Evolutionary conservation across 2,329 filamentous ascomycete species (phyloP).

Genomic region (Phialophora verrucosa): DNA sequence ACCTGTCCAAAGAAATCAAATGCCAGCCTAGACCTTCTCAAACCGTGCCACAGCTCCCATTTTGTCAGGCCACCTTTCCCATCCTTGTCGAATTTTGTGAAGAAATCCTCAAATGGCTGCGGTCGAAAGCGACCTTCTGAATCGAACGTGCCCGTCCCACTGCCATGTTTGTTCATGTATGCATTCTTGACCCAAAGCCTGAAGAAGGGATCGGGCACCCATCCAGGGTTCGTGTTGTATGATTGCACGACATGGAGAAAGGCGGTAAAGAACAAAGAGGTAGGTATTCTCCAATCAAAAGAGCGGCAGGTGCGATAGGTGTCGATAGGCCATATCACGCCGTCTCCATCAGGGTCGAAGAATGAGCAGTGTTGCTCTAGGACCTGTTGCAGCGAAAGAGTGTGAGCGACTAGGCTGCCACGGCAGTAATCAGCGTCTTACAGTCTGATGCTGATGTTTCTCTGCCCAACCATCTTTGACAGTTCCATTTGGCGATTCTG

Average conservation of each 20-base stretch:
- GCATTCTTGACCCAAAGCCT: constrained; percentile 50
- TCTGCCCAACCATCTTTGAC: constrained; percentile 44
- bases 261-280: constrained; percentile 52
- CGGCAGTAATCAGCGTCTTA: constrained; percentile 23
- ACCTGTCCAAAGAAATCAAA: constrained; percentile 40
- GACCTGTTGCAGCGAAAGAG: constrained; percentile 37
- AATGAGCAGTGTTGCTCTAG: constrained; percentile 61
- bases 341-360: constrained; percentile 59
- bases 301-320: constrained; percentile 56
- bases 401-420: neutral
- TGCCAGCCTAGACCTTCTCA: constrained; percentile 21
- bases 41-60: constrained; percentile 41
- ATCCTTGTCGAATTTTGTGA: constrained; percentile 51
- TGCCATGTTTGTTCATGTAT: constrained; percentile 53
- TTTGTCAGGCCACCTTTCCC: constrained; percentile 49
- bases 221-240: constrained; percentile 53
- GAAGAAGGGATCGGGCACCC: constrained; percentile 54
- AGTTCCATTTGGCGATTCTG: constrained; percentile 46
- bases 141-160: constrained; percentile 52
- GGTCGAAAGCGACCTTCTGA: constrained; percentile 54
- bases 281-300: constrained; percentile 47
- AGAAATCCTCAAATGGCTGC: constrained; percentile 57
- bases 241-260: constrained; percentile 59
- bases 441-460: constrained; percentile 44
- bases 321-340: constrained; percentile 60